These are phyloP conservation scores for Lindgomyces ingoldianus DNA, from an alignment of 495 filamentous ascomycete genomes.

Conservation along the genomic window DNA sequence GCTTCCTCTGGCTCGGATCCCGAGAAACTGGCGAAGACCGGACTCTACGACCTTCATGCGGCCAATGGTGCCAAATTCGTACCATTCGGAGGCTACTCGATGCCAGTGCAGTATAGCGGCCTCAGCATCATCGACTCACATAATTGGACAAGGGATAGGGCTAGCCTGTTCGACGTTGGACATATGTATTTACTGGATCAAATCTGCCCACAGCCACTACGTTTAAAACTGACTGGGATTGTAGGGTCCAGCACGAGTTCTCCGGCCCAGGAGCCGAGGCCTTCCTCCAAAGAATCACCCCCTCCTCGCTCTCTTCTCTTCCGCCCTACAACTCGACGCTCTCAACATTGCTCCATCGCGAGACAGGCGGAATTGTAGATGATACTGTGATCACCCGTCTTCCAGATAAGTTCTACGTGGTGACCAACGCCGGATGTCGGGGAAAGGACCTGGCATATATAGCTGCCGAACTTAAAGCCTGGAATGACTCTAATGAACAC, in stretches of 20 bases:
- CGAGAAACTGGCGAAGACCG: slow-evolving; percentile 62
- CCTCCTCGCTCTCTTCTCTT: slow-evolving; percentile 62
- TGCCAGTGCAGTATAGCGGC: slow-evolving; percentile 86
- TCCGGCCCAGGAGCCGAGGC: slow-evolving; percentile 73
- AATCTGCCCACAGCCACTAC: background rate
- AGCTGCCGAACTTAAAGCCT: slow-evolving; percentile 58
- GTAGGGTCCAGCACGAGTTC: slow-evolving; percentile 69
- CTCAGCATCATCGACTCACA: slow-evolving; percentile 77
- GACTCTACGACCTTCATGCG: slow-evolving; percentile 81
- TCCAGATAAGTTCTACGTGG: slow-evolving; percentile 78
- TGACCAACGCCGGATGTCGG: slow-evolving; percentile 92
- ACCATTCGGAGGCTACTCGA: slow-evolving; percentile 88
- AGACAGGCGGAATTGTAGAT: slow-evolving; percentile 88
- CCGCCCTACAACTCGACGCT: slow-evolving; percentile 67
- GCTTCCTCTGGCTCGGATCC: slow-evolving; percentile 23
- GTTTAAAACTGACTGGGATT: slow-evolving; percentile 1
- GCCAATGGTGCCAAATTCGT: slow-evolving; percentile 87
- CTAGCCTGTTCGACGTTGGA: slow-evolving; percentile 83
- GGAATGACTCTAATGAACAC: slow-evolving; percentile 48
- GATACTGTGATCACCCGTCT: slow-evolving; percentile 86
- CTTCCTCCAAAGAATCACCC: slow-evolving; percentile 80
- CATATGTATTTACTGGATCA: slow-evolving; percentile 61
- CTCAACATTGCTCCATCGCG: slow-evolving; percentile 73
- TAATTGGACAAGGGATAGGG: slow-evolving; percentile 79
- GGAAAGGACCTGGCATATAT: slow-evolving; percentile 84